Conservation (phyloP, 306 rosid species). For the Lupinus albus region DNA sequence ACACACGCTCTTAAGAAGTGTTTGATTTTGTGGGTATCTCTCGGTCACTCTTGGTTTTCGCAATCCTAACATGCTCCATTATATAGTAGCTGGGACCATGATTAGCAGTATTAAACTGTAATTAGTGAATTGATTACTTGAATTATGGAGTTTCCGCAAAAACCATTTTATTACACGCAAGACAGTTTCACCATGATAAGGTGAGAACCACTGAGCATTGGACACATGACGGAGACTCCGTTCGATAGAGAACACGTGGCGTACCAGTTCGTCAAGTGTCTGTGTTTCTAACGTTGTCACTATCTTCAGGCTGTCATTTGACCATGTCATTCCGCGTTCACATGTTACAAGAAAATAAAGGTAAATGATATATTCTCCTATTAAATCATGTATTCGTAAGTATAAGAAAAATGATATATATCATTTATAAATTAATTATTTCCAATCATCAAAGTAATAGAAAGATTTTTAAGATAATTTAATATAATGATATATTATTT, state of each 20-base stretch:
- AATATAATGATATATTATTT: too few relatives aligned
- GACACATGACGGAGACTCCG: constrained; percentile 14
- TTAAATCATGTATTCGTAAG: too few relatives aligned
- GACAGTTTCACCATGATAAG: not conserved
- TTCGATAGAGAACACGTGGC: constrained; percentile 41
- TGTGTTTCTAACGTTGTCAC: constrained; percentile 9
- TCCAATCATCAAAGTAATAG: too few relatives aligned
- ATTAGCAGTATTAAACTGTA: constrained; percentile 33
- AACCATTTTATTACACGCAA: constrained; percentile 33
- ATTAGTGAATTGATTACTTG: not conserved
- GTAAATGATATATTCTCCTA: too few relatives aligned
- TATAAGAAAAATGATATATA: too few relatives aligned
- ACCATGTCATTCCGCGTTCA: constrained; percentile 45
- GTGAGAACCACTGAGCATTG: not conserved
- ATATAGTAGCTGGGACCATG: constrained; percentile 42
- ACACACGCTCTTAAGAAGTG: not conserved
- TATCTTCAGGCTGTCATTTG: constrained; percentile 36
- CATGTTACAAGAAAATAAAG: too few relatives aligned
- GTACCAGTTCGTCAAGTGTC: constrained; percentile 24
- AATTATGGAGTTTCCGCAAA: constrained; percentile 22
- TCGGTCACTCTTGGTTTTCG: constrained; percentile 57
- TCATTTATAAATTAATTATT: too few relatives aligned
- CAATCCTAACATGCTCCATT: not conserved
- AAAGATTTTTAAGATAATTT: too few relatives aligned
- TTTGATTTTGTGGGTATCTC: constrained; percentile 42